Base-by-base conservation (phyloP, 306 rosid species). In the Fagus sylvatica region DNA sequence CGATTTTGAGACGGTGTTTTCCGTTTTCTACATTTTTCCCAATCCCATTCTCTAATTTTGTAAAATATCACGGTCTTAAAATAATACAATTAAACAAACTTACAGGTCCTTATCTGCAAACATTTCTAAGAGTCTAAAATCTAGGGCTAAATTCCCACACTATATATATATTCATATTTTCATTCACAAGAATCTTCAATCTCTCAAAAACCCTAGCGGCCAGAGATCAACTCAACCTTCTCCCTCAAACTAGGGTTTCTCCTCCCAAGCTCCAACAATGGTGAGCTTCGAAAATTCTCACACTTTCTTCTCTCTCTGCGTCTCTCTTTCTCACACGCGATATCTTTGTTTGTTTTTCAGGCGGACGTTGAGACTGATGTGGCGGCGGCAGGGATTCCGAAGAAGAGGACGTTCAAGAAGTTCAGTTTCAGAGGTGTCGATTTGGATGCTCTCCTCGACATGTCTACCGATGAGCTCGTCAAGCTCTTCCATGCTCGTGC, bases 331-430 rank as follows among this genome's bases (percentile, higher is more conserved):
- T 46, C n/a, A n/a, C 5, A 46, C 51, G 8, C 51, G 8, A 4
- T 54, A 6, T 73, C 37, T 74, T 34, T 69, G 39, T 56, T 7
- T 54, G 51, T 78, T 46, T 85, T 74, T 51, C 84, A 93, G 98
- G 98, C 98, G 28, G 95, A 90, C 15, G 91, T 85, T 64, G 97
- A 89, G 72, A 72, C 78, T 5, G 97, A 93, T 80, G 90, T 87
- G 9, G 86, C 91, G 0, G 82, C 86, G 1, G 60, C 89, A 4
- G 98, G 86, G 5, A 42, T 13, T n/a, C 97, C 98, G 0, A 93
- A 93, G 93, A 93, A 93, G 90, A 93, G 98, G 56, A 93, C 94
- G 7, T 93, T 93, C 80, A 93, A 93, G 93, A 93, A 91, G 88
- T 93, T 93, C 84, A 89, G 94, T 76, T 93, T 93, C 90, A 84